These are phyloP conservation scores for Domatiomyces globalis DNA, from an alignment of 2,329 filamentous ascomycete species.

Conservation along the genomic window DNA sequence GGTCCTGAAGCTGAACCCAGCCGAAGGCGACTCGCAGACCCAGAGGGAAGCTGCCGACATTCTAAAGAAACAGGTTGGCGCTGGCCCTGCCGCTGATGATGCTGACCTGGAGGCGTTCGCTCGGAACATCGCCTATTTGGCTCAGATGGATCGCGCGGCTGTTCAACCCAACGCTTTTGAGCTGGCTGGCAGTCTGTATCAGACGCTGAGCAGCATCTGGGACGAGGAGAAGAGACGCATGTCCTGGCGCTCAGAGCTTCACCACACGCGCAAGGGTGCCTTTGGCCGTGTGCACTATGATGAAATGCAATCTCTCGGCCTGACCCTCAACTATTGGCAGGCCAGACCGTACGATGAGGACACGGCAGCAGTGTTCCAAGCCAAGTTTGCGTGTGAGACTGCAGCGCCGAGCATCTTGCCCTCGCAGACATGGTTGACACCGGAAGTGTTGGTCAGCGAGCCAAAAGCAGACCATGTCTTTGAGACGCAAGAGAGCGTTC, in stretches of 20 bases:
- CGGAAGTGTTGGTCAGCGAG: constrained; percentile 22
- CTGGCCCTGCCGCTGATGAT: constrained; percentile 18
- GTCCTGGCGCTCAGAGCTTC: constrained; percentile 22
- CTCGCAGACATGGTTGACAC: constrained; percentile 30
- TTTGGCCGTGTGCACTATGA: constrained; percentile 31
- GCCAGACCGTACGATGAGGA: constrained; percentile 8
- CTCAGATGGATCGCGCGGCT: constrained; percentile 31
- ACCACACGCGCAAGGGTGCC: constrained; percentile 28
- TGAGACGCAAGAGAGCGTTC: constrained; percentile 30
- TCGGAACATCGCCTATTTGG: constrained; percentile 31
- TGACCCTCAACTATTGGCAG: constrained; percentile 30
- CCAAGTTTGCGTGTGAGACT: constrained; percentile 31
- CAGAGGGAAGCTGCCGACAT: constrained; percentile 31
- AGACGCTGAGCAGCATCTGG: constrained; percentile 31
- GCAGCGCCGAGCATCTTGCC: constrained; percentile 31
- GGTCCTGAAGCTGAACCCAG: constrained; percentile 29
- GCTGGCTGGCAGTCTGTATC: constrained; percentile 30
- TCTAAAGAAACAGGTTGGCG: constrained; percentile 25
- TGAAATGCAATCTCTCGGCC: constrained; percentile 25
- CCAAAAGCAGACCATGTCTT: constrained; percentile 18
- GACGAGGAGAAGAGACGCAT: constrained; percentile 25
- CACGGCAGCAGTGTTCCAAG: constrained; percentile 22
- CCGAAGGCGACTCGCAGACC: constrained; percentile 25
- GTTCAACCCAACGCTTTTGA: constrained; percentile 34
- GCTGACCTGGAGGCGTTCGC: constrained; percentile 29